A percentile compares a stretch with the other conserved stretches of the same genome.
Evolutionary conservation across 2,329 filamentous ascomycete species (phyloP).

Genomic region (Apiospora pterosperma): DNA sequence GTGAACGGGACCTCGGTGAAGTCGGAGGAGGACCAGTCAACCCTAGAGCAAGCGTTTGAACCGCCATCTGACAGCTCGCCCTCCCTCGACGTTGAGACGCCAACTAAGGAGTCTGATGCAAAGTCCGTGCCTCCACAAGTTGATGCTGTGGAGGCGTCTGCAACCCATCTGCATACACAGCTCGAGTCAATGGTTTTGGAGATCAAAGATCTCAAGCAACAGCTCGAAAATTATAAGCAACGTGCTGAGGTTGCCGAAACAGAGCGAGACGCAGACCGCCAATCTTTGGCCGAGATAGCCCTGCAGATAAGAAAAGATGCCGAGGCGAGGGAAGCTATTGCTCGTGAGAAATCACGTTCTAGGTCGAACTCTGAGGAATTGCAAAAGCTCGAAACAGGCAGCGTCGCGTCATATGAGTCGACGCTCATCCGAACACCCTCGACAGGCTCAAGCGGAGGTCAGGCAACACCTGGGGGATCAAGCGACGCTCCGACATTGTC

Average conservation of each 20-base stretch:
- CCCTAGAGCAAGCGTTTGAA: slow-evolving; percentile 45
- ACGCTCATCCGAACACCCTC: slow-evolving; percentile 14
- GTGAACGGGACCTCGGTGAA: slow-evolving; percentile 34
- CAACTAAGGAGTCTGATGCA: slow-evolving; percentile 16
- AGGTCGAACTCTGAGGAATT: slow-evolving; percentile 29
- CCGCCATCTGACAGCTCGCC: slow-evolving; percentile 32
- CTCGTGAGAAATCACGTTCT: slow-evolving; percentile 37
- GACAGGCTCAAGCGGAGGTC: slow-evolving; percentile 20
- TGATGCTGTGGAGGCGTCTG: slow-evolving; percentile 33
- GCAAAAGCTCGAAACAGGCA: slow-evolving; percentile 17
- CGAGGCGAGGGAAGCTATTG: slow-evolving; percentile 43
- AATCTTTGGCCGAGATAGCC: slow-evolving; percentile 84
- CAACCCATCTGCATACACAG: slow-evolving; percentile 58
- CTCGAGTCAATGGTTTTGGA: slow-evolving; percentile 75
- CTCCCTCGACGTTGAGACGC: slow-evolving; percentile 16
- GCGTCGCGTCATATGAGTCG: slow-evolving; percentile 14
- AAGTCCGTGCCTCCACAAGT: slow-evolving; percentile 19
- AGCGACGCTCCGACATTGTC: slow-evolving; percentile 41
- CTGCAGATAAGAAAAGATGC: slow-evolving; percentile 72
- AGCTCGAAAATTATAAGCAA: slow-evolving; percentile 73
- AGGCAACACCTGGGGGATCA: slow-evolving; percentile 24
- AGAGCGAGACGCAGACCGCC: slow-evolving; percentile 68
- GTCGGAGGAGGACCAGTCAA: slow-evolving; percentile 31
- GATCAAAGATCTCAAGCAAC: slow-evolving; percentile 75
- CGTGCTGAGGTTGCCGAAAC: slow-evolving; percentile 78